phyloP scores from a whole-genome alignment of 768 basidiomycete species.

The Amanita molliuscula region DNA sequence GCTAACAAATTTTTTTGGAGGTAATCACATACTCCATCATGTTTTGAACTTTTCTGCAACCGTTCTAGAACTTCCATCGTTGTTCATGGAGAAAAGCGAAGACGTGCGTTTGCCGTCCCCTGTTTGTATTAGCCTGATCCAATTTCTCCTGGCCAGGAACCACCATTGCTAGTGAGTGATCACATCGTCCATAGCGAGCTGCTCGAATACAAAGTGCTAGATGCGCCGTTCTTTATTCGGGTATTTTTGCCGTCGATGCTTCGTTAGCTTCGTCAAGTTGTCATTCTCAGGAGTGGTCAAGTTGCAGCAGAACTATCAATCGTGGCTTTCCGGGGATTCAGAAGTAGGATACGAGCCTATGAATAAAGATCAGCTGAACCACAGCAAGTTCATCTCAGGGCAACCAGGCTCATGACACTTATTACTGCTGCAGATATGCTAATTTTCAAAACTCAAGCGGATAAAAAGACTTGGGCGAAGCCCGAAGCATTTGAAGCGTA shows the following conservation, averaged over 20 bases:
- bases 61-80: slow-evolving; percentile 36
- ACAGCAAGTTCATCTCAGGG: slow-evolving; percentile 20
- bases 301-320: slow-evolving; percentile 55
- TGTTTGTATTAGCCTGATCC: not conserved
- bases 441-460: slow-evolving; percentile 53
- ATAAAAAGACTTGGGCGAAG: slow-evolving; percentile 58
- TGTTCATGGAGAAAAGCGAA: slow-evolving; percentile 50
- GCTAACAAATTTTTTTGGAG: slow-evolving; percentile 52
- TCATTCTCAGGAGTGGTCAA: slow-evolving; percentile 64
- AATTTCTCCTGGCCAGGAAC: slow-evolving; percentile 14
- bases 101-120: slow-evolving; percentile 27
- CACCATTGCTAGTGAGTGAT: slow-evolving; percentile 20
- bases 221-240: slow-evolving; percentile 71
- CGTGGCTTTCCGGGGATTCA: slow-evolving; percentile 45
- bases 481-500: slow-evolving; percentile 52
- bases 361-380: slow-evolving; percentile 43
- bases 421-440: slow-evolving; percentile 29
- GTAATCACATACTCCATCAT: slow-evolving; percentile 17
- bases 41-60: not conserved
- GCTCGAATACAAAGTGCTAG: slow-evolving; percentile 21
- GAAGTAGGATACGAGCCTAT: slow-evolving; percentile 37
- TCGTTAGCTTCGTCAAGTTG: slow-evolving; percentile 63
- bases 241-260: slow-evolving; percentile 71
- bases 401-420: not conserved
- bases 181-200: not conserved